Conservation (phyloP, 2,329 filamentous ascomycete genomes). For the Colletotrichum costaricense region DNA sequence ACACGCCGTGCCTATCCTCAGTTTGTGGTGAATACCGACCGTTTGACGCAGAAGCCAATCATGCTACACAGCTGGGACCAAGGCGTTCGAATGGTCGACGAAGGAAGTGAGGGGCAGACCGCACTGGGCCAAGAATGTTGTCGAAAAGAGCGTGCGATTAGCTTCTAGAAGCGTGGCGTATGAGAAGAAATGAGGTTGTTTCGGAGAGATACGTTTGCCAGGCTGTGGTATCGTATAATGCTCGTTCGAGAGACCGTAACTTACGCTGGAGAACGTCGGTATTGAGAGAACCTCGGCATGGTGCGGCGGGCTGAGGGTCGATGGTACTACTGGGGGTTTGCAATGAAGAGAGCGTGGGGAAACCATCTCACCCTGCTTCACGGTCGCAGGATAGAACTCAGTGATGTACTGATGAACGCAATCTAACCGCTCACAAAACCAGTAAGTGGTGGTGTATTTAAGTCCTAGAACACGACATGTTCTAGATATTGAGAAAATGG, state of each 20-base stretch:
- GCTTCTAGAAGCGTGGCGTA: constrained; percentile 74
- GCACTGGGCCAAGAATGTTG: constrained; percentile 93
- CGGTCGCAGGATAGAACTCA: background rate
- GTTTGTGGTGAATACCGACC: constrained; percentile 85
- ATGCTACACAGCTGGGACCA: constrained; percentile 76
- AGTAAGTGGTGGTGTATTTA: background rate
- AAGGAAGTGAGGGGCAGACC: constrained; percentile 83
- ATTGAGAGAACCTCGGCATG: background rate
- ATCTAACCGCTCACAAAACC: too few relatives aligned
- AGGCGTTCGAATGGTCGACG: constrained; percentile 89
- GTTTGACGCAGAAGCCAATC: constrained; percentile 78
- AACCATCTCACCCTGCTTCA: background rate
- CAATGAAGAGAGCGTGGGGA: background rate
- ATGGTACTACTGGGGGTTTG: background rate
- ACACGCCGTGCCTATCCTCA: constrained; percentile 56
- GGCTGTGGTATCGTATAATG: constrained; percentile 80
- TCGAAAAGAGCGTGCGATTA: constrained; percentile 71
- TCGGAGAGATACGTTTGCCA: constrained; percentile 87
- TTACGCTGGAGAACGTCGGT: constrained; percentile 45
- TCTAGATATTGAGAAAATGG: background rate
- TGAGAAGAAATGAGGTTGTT: constrained; percentile 77
- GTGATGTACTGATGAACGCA: too few relatives aligned
- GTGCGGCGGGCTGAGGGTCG: constrained; percentile 21
- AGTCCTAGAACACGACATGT: background rate
- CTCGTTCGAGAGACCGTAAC: too few relatives aligned